These are phyloP conservation scores for Blastobotrys robertii DNA, from an alignment of 805 yeast species.

Conservation along the genomic window DNA sequence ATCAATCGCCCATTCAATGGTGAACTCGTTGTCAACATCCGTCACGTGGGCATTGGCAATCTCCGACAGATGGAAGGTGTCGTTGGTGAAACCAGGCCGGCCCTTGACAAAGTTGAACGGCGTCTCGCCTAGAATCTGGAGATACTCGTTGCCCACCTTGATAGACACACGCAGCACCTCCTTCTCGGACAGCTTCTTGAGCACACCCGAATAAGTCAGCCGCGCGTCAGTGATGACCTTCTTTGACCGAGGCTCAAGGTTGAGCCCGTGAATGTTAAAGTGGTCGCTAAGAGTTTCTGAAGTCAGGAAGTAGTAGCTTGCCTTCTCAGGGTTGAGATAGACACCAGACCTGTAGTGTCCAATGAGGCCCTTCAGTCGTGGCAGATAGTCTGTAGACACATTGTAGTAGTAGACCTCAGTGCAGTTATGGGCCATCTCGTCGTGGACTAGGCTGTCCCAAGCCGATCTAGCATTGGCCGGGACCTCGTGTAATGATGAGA, in stretches of 20 bases:
- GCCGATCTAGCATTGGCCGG: constrained; percentile 28
- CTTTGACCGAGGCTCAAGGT: constrained; percentile 35
- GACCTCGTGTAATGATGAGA: constrained; percentile 21
- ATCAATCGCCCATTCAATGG: constrained; percentile 25
- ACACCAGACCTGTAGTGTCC: constrained; percentile 13
- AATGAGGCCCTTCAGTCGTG: constrained; percentile 19
- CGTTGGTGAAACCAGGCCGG: constrained; percentile 15
- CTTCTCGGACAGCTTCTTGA: constrained; percentile 23
- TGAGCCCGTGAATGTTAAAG: constrained; percentile 31
- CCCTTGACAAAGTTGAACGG: constrained; percentile 11
- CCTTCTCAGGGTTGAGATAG: constrained; percentile 20
- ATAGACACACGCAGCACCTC: constrained; percentile 50
- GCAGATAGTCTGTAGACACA: constrained; percentile 25
- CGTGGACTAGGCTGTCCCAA: constrained; percentile 41
- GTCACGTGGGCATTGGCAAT: constrained; percentile 16
- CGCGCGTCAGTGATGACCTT: constrained; percentile 26
- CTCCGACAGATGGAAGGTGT: constrained; percentile 35
- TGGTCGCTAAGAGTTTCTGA: constrained; percentile 37
- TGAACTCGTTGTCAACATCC: constrained; percentile 22
- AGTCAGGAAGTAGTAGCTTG: constrained; percentile 34
- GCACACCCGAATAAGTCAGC: constrained; percentile 8
- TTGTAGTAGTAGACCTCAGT: constrained; percentile 41
- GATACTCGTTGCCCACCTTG: constrained; percentile 58
- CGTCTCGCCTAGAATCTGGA: constrained; percentile 37
- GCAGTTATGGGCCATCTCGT: constrained; percentile 43